These are phyloP conservation scores for Globisporangium cederbergense DNA, from an alignment of 352 stramenopile species.

Conservation along the genomic window DNA sequence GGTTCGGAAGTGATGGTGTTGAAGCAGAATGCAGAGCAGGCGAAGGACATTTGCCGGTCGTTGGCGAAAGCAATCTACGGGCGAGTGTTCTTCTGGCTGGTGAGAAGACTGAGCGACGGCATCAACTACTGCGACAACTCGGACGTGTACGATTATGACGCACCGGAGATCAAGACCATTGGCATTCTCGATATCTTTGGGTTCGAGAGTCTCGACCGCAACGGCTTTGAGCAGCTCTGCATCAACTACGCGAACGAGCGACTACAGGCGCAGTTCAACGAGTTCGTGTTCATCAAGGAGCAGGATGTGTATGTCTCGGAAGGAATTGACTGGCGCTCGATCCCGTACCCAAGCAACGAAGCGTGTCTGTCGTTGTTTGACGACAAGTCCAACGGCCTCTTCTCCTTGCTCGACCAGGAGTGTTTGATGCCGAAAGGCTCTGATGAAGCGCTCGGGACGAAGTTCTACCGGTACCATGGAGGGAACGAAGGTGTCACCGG, in stretches of 20 bases:
- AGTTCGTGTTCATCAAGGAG: constrained; percentile 87
- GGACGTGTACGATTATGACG: constrained; percentile 32
- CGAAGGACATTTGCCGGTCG: constrained; percentile 90
- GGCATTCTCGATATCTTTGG: constrained; percentile 90
- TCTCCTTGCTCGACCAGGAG: constrained; percentile 81
- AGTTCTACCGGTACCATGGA: constrained; percentile 79
- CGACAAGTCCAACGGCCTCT: constrained; percentile 74
- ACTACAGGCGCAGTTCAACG: constrained; percentile 86
- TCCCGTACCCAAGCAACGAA: constrained; percentile 76
- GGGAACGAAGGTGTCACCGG: constrained; percentile 22
- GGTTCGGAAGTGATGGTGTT: constrained; percentile 87
- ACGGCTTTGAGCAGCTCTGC: constrained; percentile 81
- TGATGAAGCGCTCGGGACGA: constrained; percentile 73
- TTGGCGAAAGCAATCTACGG: constrained; percentile 96
- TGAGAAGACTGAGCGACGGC: constrained; percentile 78
- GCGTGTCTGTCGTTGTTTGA: constrained; percentile 82
- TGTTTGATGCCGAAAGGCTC: constrained; percentile 83
- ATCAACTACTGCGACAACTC: constrained; percentile 72
- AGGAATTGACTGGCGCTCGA: constrained; percentile 83
- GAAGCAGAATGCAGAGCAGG: constrained; percentile 61
- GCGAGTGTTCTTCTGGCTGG: constrained; percentile 95
- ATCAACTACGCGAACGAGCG: constrained; percentile 84
- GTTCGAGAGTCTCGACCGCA: constrained; percentile 80
- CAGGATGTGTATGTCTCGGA: constrained; percentile 82
- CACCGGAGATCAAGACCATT: constrained; percentile 53